A percentile compares a stretch with the other conserved stretches of the same genome.
phyloP scores from a whole-genome alignment of 805 yeast genomes.

The Clavispora santaluciae region DNA sequence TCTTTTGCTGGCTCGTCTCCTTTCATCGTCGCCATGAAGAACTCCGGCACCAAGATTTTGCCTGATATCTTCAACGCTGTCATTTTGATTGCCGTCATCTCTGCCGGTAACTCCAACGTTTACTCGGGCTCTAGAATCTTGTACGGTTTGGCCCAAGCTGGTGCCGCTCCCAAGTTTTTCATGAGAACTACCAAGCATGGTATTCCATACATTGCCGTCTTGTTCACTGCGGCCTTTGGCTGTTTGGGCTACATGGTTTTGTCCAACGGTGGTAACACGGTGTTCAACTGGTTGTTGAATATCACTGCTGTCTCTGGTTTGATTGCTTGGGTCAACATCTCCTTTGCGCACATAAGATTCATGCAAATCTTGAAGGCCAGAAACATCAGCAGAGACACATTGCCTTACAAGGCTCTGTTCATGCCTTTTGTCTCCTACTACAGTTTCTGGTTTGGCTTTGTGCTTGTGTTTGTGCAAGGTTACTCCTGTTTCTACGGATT shows the following conservation, averaged over 20 bases:
- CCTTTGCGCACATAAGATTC: slow-evolving; percentile 62
- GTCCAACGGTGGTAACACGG: slow-evolving; percentile 49
- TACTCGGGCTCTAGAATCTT: slow-evolving; percentile 68
- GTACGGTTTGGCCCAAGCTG: slow-evolving; percentile 58
- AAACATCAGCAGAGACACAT: slow-evolving; percentile 59
- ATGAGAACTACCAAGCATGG: slow-evolving; percentile 38
- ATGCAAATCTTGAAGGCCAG: slow-evolving; percentile 59
- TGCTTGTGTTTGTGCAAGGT: slow-evolving; percentile 70
- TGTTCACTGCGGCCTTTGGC: slow-evolving; percentile 57
- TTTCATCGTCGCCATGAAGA: slow-evolving; percentile 64
- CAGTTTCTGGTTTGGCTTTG: slow-evolving; percentile 46
- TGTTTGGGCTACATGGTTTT: slow-evolving; percentile 57
- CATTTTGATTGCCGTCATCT: slow-evolving; percentile 57
- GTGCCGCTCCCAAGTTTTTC: slow-evolving; percentile 54
- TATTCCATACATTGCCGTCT: slow-evolving; percentile 25
- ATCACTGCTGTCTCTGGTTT: slow-evolving; percentile 76
- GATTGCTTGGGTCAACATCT: slow-evolving; percentile 66
- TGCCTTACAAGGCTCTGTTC: slow-evolving; percentile 70
- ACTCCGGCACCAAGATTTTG: slow-evolving; percentile 60
- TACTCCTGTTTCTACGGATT: slow-evolving; percentile 56
- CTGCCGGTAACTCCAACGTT: slow-evolving; percentile 77
- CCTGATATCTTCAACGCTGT: slow-evolving; percentile 73
- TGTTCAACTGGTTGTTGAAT: slow-evolving; percentile 68
- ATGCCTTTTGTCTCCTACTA: slow-evolving; percentile 67
- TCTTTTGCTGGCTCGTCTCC: slow-evolving; percentile 55